A percentile compares a stretch with the other conserved stretches of the same genome.
These are phyloP conservation scores for Starmerella stellata DNA, from an alignment of 805 yeast species.

Conservation along the genomic window DNA sequence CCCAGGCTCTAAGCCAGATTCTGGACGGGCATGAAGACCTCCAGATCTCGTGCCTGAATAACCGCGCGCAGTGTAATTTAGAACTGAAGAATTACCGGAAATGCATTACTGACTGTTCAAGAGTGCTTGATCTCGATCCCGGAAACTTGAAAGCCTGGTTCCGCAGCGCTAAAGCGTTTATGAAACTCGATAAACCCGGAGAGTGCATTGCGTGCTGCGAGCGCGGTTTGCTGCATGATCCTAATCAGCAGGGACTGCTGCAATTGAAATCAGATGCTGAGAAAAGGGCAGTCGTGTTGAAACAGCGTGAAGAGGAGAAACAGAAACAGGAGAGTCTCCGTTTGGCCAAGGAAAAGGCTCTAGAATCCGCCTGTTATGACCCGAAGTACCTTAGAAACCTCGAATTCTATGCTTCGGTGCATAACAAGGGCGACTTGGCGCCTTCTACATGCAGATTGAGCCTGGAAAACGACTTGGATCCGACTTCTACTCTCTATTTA, in stretches of 20 bases:
- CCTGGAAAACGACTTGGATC: constrained; percentile 21
- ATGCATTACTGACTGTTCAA: constrained; percentile 72
- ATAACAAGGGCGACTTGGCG: constrained; percentile 24
- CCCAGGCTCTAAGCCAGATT: constrained; percentile 57
- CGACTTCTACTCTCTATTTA: constrained; percentile 56
- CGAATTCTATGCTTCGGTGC: constrained; percentile 3
- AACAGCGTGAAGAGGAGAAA: constrained; percentile 7
- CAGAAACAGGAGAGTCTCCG: constrained; percentile 6
- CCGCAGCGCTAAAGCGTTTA: constrained; percentile 68
- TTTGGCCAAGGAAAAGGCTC: constrained; percentile 21
- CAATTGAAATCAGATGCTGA: constrained; percentile 28
- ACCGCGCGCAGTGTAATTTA: constrained; percentile 82
- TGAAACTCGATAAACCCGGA: constrained; percentile 43
- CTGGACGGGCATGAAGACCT: constrained; percentile 9
- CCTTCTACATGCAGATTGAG: constrained; percentile 20
- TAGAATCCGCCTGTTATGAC: constrained; percentile 42
- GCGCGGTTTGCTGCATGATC: constrained; percentile 47
- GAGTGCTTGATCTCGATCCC: constrained; percentile 40
- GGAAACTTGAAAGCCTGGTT: constrained; percentile 66
- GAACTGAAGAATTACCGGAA: constrained; percentile 69
- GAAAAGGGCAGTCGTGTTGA: constrained; percentile 23
- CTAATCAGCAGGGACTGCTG: constrained; percentile 38
- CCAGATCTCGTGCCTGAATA: constrained; percentile 43
- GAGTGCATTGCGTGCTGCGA: constrained; percentile 53
- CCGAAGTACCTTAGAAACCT: constrained; percentile 33